Base-by-base conservation (phyloP, 1,284 basidiomycete species). In the Fomitiporia mediterranea region DNA sequence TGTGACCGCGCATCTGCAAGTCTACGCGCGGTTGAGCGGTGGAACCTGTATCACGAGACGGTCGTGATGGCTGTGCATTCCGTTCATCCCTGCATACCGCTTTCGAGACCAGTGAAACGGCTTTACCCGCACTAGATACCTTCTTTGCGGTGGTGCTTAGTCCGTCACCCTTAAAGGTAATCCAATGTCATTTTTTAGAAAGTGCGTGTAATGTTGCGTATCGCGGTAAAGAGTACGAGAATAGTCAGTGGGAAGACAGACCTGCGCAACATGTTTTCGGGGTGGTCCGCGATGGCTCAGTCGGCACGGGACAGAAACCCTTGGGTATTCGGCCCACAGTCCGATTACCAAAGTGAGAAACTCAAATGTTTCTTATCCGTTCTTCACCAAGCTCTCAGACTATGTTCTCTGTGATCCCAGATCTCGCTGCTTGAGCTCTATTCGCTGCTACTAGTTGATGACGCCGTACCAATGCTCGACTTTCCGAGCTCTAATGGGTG, bases 21-120 rank as follows among this genome's bases (percentile, higher is more conserved):
- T 44, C n/a, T 25, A 32, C 25, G 39, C 51, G 51, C 19, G 42
- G 27, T 32, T n/a, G 27, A n/a, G 28, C 11, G 43, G 43, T 23
- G 28, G 39, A 46, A 38, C n/a, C 19, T 15, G 43, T 43, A 55
- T 55, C 53, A 55, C 53, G 53, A 48, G 53, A 55, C 43, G 23
- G 21, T 25, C 7, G 27, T 5, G 25, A 46, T 11, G 27, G 44
- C 44, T 46, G 44, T 46, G 44, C 44, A n/a, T 4, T 46, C 44
- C 44, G 32, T 52, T 35, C 51, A 52, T 19, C 35, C 51, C 28
- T 48, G 27, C 30, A 30, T 40, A 6, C 7, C 32, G 32, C 32
- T 34, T 34, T 13, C 32, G 32, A 34, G 32, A 34, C 32, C 7
- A 34, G 6, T 34, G 32, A 6, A 6, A 13, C 32, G 32, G n/a